Base-by-base conservation (phyloP, 805 yeast species). In the Pachysolen tannophilus region DNA sequence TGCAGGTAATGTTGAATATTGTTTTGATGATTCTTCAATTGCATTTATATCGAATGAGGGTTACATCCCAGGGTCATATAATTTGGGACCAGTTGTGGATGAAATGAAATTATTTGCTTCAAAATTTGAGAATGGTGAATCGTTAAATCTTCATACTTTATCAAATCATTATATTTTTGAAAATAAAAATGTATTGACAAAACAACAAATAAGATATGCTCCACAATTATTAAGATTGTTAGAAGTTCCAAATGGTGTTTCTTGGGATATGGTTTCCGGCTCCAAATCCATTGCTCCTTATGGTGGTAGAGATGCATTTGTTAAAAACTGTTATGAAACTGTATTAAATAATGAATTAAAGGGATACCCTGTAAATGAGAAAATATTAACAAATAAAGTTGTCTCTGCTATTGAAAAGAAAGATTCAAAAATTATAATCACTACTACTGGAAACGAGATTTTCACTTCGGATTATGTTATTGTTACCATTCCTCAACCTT, bases 401-500 rank as follows among this genome's bases (percentile, higher is more conserved):
- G 60, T 56, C n/a, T 45, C 42, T 10, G 23, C 41, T 6, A 54
- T 52, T 52, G 62, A 46, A 39, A 54, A 53, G 34, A 32, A 28
- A 3, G 43, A 40, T 5, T 24, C 27, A 11, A 35, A 33, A 18
- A 14, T 33, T 2, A 38, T 39, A 2, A 38, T 51, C 17, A 25
- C 36, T 4, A 50, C 53, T 6, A 36, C 32, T 2, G 39, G 33
- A 15, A 55, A 54, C 3, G 19, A 29, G 2, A n/a, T 11, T 1
- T 50, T 33, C 37, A 41, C 31, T 1, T 49, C 57, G 35, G 63
- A 69, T 26, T 68, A 69, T 44, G 34, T 69, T 18, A 52, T 73
- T 10, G 67, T 71, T 10, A 61, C 77, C 1, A 67, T 67, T 6
- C 80, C 80, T 2, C 60, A 66, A 40, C 67, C 75, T 34, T 54